Percentiles rank a stretch among this genome's conserved stretches.
Evolutionary conservation across 331 rosid species (phyloP).

Genomic region (Phaseolus coccineus): DNA sequence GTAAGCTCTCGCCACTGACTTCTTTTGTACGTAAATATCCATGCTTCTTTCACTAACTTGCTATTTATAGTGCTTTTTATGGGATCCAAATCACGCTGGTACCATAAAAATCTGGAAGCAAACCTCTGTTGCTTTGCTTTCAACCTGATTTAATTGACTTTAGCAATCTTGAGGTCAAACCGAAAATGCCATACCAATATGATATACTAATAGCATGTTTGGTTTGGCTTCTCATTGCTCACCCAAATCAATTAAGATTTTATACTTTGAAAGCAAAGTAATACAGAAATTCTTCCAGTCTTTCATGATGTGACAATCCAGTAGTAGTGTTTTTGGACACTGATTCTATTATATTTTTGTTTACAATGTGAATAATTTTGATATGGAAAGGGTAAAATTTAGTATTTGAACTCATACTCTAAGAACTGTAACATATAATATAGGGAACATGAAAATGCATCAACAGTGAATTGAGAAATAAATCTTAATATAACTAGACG

Average conservation of each 20-base stretch:
- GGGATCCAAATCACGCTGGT: neutral
- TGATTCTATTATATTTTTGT: neutral
- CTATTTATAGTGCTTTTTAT: neutral
- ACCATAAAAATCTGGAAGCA: neutral
- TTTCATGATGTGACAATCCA: neutral
- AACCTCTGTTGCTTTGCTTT: neutral
- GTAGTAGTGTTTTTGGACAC: neutral
- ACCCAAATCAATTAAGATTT: neutral
- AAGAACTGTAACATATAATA: neutral
- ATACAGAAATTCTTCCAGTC: neutral
- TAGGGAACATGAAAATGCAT: neutral
- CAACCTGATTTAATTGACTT: neutral
- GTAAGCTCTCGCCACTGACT: constrained; percentile 54
- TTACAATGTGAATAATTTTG: neutral
- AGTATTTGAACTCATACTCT: neutral
- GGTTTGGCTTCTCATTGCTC: neutral
- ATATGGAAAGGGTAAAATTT: constrained; percentile 2
- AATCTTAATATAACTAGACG: neutral
- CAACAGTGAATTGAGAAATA: neutral
- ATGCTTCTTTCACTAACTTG: neutral
- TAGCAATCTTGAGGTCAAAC: neutral
- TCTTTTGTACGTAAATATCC: neutral
- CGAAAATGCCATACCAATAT: neutral
- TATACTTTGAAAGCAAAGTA: neutral
- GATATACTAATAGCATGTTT: neutral